Percentiles rank a stretch among this genome's conserved stretches.
phyloP scores from a whole-genome alignment of 345 rosid species.

The Eucalyptus sp. region DNA sequence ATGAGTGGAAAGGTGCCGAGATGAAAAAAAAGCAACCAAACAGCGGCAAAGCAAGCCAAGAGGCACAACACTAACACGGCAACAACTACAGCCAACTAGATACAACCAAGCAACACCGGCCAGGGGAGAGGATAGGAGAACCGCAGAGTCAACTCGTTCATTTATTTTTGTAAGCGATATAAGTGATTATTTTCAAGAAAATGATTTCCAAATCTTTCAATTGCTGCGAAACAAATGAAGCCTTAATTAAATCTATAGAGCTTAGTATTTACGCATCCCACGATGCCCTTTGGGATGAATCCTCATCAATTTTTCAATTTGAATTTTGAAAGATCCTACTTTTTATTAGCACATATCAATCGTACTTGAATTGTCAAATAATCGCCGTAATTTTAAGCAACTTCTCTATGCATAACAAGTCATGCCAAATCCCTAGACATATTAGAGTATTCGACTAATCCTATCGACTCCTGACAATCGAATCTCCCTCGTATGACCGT shows the following conservation, averaged over 20 bases:
- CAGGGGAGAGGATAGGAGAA: no score
- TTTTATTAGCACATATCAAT: not conserved
- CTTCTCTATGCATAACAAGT: not conserved
- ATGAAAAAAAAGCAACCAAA: no score
- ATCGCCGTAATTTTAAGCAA: not conserved
- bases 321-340: not conserved
- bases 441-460: not conserved
- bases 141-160: no score
- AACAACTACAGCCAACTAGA: no score
- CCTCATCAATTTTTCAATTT: not conserved
- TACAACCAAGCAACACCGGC: no score
- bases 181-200: not conserved
- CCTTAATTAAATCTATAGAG: not conserved
- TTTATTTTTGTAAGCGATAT: not conserved
- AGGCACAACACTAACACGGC: no score
- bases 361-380: not conserved
- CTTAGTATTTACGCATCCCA: not conserved
- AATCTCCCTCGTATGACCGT: not conserved
- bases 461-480: not conserved
- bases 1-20: no score
- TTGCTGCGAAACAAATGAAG: accelerated
- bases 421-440: not conserved
- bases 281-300: not conserved
- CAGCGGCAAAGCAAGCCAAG: no score
- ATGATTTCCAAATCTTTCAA: no score